phyloP scores from a whole-genome alignment of 2,329 filamentous ascomycete genomes.

The Penicillium sp. region DNA sequence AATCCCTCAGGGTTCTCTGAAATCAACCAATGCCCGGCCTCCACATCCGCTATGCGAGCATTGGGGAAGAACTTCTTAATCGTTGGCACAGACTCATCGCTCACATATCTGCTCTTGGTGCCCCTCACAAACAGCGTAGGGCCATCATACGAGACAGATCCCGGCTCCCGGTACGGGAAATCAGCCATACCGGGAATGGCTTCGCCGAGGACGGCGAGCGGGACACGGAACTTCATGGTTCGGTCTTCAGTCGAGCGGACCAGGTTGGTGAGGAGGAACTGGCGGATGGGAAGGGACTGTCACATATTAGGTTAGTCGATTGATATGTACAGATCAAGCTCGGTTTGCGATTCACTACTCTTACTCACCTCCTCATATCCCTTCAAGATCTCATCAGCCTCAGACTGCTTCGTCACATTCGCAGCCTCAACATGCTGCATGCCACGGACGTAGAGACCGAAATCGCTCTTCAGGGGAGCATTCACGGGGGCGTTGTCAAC shows the following conservation, averaged over 20 bases:
- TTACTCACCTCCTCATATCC: slow-evolving; percentile 58
- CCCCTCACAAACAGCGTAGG: slow-evolving; percentile 65
- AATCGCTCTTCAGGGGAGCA: slow-evolving; percentile 63
- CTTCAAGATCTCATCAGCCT: slow-evolving; percentile 70
- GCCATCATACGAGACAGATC: slow-evolving; percentile 61
- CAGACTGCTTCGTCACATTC: slow-evolving; percentile 59
- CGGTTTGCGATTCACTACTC: too few relatives aligned
- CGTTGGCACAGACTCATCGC: slow-evolving; percentile 31
- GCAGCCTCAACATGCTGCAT: slow-evolving; percentile 74
- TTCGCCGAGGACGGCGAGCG: slow-evolving; percentile 60
- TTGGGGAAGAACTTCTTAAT: slow-evolving; percentile 38
- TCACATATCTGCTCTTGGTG: slow-evolving; percentile 35
- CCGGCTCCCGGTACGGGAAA: slow-evolving; percentile 73
- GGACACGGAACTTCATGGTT: slow-evolving; percentile 66
- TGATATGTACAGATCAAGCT: too few relatives aligned
- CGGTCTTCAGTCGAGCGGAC: slow-evolving; percentile 47
- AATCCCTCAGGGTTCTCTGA: slow-evolving; percentile 40
- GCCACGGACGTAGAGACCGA: slow-evolving; percentile 68
- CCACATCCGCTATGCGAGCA: slow-evolving; percentile 34
- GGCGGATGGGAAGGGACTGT: slow-evolving; percentile 64
- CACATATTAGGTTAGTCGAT: too few relatives aligned
- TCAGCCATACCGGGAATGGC: slow-evolving; percentile 74
- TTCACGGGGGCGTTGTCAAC: slow-evolving; percentile 91
- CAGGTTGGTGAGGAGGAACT: slow-evolving; percentile 86
- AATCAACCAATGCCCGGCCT: slow-evolving; percentile 40